Base-by-base conservation (phyloP, 495 filamentous ascomycete species). In the Monascus purpureus region DNA sequence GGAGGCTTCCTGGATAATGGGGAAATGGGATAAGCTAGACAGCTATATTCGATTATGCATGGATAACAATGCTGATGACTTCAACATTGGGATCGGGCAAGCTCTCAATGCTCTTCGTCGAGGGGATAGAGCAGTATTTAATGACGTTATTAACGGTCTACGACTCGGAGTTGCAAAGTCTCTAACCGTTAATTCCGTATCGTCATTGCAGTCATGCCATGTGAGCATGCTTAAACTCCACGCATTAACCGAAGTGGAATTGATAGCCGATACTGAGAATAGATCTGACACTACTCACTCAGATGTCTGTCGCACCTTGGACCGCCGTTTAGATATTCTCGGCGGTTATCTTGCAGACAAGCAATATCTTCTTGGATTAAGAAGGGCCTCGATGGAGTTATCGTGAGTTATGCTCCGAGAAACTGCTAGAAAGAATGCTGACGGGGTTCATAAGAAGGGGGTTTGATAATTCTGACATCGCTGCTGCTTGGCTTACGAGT, bases 1-100 rank as follows among this genome's bases (percentile, higher is more conserved):
- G 2, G 90, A 96, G 61, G 85, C 92, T 20, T 75, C 83, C 3
- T 95, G 88, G 87, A 77, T 81, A 13, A 90, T 78, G 4, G 73
- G 77, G 6, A 73, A 77, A 54, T 93, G 85, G 84, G 59, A 71
- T 32, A 77, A 72, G 4, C 52, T 93, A 35, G 65, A 82, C 36
- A 70, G 68, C 29, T 85, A 84, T 49, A 66, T 90, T 12, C 51
- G 59, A 28, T 62, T 61, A 6, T 55, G 43, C 33, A 65, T 42
- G 46, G 60, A 31, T 50, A 62, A 37, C 55, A 57, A 52, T n/a
- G 67, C 69, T 8, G 73, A 73, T 36, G 73, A 85, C 25, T 94
- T 95, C 54, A 86, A 90, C 46, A 65, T 90, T 25, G 77, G 75
- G 1, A 66, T 96, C 48, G 88, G 77, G 1, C 65, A 67, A 31